phyloP scores from a whole-genome alignment of 1,139 yeast genomes.

The Lodderomyces theae region DNA sequence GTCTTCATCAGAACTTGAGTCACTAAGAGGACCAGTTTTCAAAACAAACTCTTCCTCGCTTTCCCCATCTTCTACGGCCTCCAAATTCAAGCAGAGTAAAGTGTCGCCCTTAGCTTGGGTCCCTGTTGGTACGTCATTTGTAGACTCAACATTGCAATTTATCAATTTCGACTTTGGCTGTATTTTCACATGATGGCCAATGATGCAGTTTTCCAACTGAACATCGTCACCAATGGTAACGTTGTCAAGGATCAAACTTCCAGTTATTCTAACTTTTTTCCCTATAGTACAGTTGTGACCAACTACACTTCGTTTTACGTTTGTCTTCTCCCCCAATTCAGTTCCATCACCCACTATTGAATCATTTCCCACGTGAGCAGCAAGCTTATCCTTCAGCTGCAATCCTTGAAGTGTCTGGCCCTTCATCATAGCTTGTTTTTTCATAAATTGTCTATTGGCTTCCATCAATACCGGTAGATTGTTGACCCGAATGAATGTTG shows the following conservation, averaged over 20 bases:
- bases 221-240: slow-evolving; percentile 78
- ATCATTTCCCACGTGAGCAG: slow-evolving; percentile 85
- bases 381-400: slow-evolving; percentile 52
- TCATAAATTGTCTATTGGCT: slow-evolving; percentile 80
- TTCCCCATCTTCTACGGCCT: slow-evolving; percentile 40
- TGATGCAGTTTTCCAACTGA: slow-evolving; percentile 83
- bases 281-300: slow-evolving; percentile 81
- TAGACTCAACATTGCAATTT: slow-evolving; percentile 83
- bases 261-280: slow-evolving; percentile 81
- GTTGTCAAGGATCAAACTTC: slow-evolving; percentile 73
- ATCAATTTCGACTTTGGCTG: slow-evolving; percentile 59
- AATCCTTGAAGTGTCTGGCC: slow-evolving; percentile 19
- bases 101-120: slow-evolving; percentile 82
- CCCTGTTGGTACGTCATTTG: slow-evolving; percentile 59
- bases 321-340: slow-evolving; percentile 69
- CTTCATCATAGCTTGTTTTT: slow-evolving; percentile 39
- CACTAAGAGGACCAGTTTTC: slow-evolving; percentile 21
- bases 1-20: slow-evolving; percentile 33
- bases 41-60: slow-evolving; percentile 34
- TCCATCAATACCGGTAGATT: slow-evolving; percentile 82
- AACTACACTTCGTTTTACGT: slow-evolving; percentile 76
- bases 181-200: slow-evolving; percentile 68
- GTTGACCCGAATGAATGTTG: slow-evolving; percentile 73
- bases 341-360: slow-evolving; percentile 67
- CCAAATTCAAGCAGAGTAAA: slow-evolving; percentile 61